These are phyloP conservation scores for Acacia crassicarpa DNA, from an alignment of 306 rosid genomes.

Conservation along the genomic window DNA sequence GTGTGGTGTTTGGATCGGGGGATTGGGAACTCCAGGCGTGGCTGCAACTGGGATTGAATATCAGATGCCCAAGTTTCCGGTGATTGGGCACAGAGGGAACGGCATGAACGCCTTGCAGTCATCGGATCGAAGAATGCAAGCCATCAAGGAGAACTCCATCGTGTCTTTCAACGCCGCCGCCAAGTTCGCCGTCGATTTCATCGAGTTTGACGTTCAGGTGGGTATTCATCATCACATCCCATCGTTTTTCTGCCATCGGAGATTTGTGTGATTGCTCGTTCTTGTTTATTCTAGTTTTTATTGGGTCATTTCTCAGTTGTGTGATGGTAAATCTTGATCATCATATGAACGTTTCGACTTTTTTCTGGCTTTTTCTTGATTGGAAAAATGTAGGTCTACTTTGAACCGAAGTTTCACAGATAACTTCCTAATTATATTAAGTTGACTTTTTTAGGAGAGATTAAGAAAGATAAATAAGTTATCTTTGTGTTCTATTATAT, in stretches of 20 bases:
- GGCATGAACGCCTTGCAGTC: conserved; percentile 81
- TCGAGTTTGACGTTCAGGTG: conserved; percentile 91
- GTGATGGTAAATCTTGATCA: background rate
- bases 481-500: no score
- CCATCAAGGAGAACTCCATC: conserved; percentile 74
- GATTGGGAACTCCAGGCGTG: conserved; percentile 11
- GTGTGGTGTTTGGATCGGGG: background rate
- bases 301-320: background rate
- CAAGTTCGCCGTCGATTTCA: conserved; percentile 55
- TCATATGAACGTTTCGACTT: background rate
- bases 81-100: conserved; percentile 76
- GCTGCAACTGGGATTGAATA: conserved; percentile 14
- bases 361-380: background rate
- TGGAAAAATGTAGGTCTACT: background rate
- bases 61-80: conserved; percentile 50
- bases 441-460: no score
- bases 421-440: no score
- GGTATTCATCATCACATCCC: background rate
- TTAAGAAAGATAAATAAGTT: no score
- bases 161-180: conserved; percentile 65
- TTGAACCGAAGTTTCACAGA: background rate
- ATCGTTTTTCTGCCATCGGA: background rate
- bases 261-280: background rate
- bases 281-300: background rate
- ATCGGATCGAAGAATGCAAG: conserved; percentile 55